Evolutionary conservation across 148 eudicot genomes (phyloP), one percentile per base, ranked within the genome.

Genomic region (Nyssa sinensis): DNA sequence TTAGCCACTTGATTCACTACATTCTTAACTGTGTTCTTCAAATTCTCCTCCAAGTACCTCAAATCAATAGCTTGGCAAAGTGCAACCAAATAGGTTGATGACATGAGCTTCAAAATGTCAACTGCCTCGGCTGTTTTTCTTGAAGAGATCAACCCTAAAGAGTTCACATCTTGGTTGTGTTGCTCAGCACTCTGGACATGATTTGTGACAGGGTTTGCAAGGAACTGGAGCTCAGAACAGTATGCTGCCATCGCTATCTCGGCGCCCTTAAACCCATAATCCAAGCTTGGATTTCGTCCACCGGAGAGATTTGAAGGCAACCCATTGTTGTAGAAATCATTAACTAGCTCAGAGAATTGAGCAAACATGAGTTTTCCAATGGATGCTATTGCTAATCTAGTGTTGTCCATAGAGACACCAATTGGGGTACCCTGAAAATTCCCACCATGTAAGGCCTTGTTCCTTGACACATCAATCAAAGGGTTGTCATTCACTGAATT

Each of bases 181-280:
- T 78, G 81, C 59, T 78, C 81, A 16, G 81, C 81, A 29, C 81
- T 78, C 23, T 78, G 77, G 60, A 78, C 81, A 49, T 78, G 81
- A 34, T 61, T 78, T 28, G 81, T 78, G 21, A 78, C 81, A 1
- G 81, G 76, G 16, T 78, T 78, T 30, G 81, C 77, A 5, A 78
- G 72, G 69, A 66, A 78, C 28, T 78, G 81, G 35, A 78, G 77
- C 67, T 78, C 81, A 2, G 81, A 78, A 44, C 76, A 72, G 41
- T 78, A 78, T 10, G 81, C 34, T 1, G 81, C 81, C 81, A 78
- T 78, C n/a, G 81, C 81, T 23, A 78, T 72, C 28, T 78, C 81
- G 1, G 81, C 77, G 27, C 81, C 81, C 60, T 78, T 78, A 3
- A 78, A 78, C 33, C 81, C 81, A 7, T 78, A 78, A 66, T 78